phyloP scores from a whole-genome alignment of 2,329 filamentous ascomycete genomes.

The Magnaporthiopsis rhizophila region DNA sequence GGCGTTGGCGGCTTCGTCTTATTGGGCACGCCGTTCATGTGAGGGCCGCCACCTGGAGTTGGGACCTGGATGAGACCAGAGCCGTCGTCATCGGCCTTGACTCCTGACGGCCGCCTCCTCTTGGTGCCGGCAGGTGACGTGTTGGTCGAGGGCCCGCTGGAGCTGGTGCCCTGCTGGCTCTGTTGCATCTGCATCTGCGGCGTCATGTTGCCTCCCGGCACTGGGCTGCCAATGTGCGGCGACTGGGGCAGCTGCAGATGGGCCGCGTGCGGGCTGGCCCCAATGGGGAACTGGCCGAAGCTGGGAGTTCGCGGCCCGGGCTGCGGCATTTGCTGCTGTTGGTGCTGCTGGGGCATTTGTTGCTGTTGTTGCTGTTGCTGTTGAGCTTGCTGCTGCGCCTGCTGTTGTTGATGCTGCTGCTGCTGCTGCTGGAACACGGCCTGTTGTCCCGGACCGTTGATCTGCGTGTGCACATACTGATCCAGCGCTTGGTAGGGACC shows the following conservation, averaged over 20 bases:
- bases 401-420: conserved; percentile 30
- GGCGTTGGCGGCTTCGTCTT: conserved; percentile 49
- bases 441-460: conserved; percentile 29
- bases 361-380: no score
- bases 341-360: no score
- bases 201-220: conserved; percentile 49
- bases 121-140: conserved; percentile 57
- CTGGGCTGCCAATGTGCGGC: conserved; percentile 53
- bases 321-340: conserved; percentile 33
- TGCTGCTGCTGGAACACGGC: conserved; percentile 22
- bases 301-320: conserved; percentile 43
- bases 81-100: conserved; percentile 50
- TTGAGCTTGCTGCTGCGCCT: no score
- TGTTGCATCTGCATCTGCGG: conserved; percentile 60
- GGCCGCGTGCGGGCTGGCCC: conserved; percentile 50
- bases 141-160: conserved; percentile 59
- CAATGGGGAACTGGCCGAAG: conserved; percentile 50
- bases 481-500: conserved; percentile 52
- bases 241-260: conserved; percentile 56
- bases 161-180: conserved; percentile 60
- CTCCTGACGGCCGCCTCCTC: conserved; percentile 46
- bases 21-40: conserved; percentile 43
- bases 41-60: conserved; percentile 34
- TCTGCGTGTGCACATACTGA: conserved; percentile 45
- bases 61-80: conserved; percentile 31